Evolutionary conservation across 768 basidiomycete genomes (phyloP).

Genomic region (Lentinula edodes): DNA sequence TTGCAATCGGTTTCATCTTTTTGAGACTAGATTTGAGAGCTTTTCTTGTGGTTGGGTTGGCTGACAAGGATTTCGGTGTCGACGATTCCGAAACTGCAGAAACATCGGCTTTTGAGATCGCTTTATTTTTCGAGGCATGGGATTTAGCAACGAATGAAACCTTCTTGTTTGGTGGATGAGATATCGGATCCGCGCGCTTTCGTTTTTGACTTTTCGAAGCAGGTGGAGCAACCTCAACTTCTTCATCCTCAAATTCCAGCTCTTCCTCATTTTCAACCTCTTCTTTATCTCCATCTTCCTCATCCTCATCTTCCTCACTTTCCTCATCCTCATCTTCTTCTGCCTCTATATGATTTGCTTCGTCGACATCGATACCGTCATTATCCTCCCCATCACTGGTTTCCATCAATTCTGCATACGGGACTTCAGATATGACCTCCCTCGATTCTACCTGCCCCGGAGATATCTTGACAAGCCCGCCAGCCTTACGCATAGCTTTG

Average conservation of each 20-base stretch:
- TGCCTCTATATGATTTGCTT: slow-evolving; percentile 27
- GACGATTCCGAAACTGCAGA: too few species aligned
- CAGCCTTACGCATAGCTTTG: slow-evolving; percentile 62
- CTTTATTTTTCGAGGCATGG: neutral
- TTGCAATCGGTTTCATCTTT: slow-evolving; percentile 28
- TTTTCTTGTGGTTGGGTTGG: neutral
- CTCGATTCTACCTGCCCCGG: slow-evolving; percentile 16
- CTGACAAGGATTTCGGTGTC: neutral
- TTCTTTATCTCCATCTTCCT: slow-evolving; percentile 25
- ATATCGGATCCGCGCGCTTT: slow-evolving; percentile 28
- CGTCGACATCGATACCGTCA: slow-evolving; percentile 29
- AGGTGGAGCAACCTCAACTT: slow-evolving; percentile 21
- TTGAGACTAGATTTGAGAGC: neutral
- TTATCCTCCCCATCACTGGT: slow-evolving; percentile 29
- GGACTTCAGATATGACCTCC: slow-evolving; percentile 33
- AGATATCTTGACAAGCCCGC: slow-evolving; percentile 52
- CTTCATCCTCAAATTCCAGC: slow-evolving; percentile 37
- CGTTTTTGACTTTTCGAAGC: slow-evolving; percentile 40
- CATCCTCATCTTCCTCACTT: slow-evolving; percentile 33
- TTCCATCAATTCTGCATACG: slow-evolving; percentile 38
- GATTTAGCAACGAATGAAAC: slow-evolving; percentile 42
- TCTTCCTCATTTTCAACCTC: slow-evolving; percentile 28
- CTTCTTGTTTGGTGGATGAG: slow-evolving; percentile 39
- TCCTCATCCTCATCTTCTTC: slow-evolving; percentile 32
- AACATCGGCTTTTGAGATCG: neutral